Conservation (phyloP, 108 stramenopile species). For the Pseudonitzschia multistriata region DNA sequence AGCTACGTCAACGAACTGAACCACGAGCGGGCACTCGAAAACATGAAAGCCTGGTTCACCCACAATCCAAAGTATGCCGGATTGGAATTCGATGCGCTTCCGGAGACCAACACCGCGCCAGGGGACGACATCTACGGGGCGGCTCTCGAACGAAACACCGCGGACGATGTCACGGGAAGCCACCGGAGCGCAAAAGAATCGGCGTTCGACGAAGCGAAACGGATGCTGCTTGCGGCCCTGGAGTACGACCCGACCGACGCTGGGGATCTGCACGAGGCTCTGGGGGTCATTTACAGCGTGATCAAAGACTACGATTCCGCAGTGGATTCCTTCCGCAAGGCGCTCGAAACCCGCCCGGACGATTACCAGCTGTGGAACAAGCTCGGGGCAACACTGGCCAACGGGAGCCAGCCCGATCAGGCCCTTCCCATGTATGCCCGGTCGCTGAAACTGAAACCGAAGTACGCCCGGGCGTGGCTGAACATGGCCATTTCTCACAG, state of each 20-base stretch:
- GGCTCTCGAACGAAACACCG: background rate
- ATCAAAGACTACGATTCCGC: slow-evolving; percentile 87
- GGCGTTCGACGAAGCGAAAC: slow-evolving; percentile 85
- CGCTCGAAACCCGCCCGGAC: slow-evolving; percentile 63
- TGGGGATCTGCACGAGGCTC: slow-evolving; percentile 80
- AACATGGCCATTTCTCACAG: slow-evolving; percentile 95
- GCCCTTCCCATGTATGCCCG: slow-evolving; percentile 82
- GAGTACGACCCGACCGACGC: slow-evolving; percentile 62
- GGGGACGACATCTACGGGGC: slow-evolving; percentile 68
- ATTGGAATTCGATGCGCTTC: slow-evolving; percentile 45
- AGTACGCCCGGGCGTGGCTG: slow-evolving; percentile 94
- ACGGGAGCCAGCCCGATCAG: slow-evolving; percentile 79
- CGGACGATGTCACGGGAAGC: slow-evolving; percentile 4
- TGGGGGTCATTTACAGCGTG: slow-evolving; percentile 94
- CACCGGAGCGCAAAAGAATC: slow-evolving; percentile 43
- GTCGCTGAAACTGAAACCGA: slow-evolving; percentile 85
- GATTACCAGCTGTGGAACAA: slow-evolving; percentile 92
- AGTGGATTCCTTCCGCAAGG: slow-evolving; percentile 68
- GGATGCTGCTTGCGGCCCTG: slow-evolving; percentile 73
- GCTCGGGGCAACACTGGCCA: slow-evolving; percentile 96
- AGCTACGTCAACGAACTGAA: slow-evolving; percentile 94
- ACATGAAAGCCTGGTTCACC: slow-evolving; percentile 91
- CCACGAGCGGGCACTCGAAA: slow-evolving; percentile 71
- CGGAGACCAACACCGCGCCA: background rate
- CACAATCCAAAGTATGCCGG: slow-evolving; percentile 93